Base-by-base conservation (phyloP, 2,329 filamentous ascomycete species). In the Amphichorda felina region DNA sequence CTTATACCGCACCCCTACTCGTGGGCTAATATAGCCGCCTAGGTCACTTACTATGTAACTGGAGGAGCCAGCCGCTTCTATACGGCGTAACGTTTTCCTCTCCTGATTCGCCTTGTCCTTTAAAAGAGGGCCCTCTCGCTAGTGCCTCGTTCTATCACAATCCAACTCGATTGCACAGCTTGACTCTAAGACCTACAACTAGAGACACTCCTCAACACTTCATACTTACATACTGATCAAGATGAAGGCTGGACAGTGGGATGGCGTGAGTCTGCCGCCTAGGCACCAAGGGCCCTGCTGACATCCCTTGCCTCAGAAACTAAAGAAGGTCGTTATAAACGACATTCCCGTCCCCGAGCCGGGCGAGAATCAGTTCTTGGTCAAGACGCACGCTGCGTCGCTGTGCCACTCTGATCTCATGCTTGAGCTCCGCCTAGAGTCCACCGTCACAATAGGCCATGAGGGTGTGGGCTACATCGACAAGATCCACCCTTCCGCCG, bases 391-490 rank as follows among this genome's bases (percentile, higher is more conserved):
- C 21, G 56, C 50, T 7, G 54, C 56, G 4, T 57, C 54, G 15
- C 49, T 59, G 25, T 58, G 55, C 40, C 55, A 59, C 42, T 50
- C 43, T 25, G 54, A 49, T 30, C 41, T 53, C 2, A 41, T 47
- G 41, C 43, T 43, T 18, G 45, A 47, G n/a, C 45, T 49, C 10
- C 40, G 41, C n/a, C 40, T 40, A 34, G 45, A 49, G 21, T 26
- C 38, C 11, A 43, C 44, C 9, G 42, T 47, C 9, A 43, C 44
- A 27, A 43, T 65, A 5, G 63, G 63, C 4, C 64, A 68, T 41
- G 65, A 68, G 48, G 64, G 62, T 13, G 59, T 63, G 16, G 63
- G 63, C 1, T 46, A 59, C 37, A 56, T 66, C 33, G 55, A 57
- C 11, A 46, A 50, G 7, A 50, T 66, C 5, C 49, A 57, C 36